phyloP scores from a whole-genome alignment of 371 early-diverging fungal genomes.

The Mortierella sp. region DNA sequence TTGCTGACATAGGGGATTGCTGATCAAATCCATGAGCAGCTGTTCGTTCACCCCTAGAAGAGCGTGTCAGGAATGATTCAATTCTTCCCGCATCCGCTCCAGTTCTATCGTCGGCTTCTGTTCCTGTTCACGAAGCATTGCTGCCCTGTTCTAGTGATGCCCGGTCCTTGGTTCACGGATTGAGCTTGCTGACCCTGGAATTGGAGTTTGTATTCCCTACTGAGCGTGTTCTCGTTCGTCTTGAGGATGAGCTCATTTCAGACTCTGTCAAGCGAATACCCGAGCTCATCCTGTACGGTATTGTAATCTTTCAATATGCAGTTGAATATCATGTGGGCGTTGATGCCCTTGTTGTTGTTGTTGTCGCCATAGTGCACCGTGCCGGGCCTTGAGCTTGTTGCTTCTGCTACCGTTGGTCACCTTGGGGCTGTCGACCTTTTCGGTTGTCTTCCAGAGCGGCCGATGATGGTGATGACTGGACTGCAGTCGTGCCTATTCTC shows the following conservation, averaged over 20 bases:
- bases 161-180: constrained; percentile 35
- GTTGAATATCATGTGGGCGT: constrained; percentile 23
- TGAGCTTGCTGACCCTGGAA: constrained; percentile 46
- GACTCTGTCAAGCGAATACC: constrained; percentile 26
- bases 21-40: constrained; percentile 30
- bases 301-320: constrained; percentile 30
- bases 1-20: constrained; percentile 6
- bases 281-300: constrained; percentile 46
- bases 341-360: constrained; percentile 37
- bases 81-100: constrained; percentile 35
- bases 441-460: too few relatives aligned
- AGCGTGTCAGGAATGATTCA: constrained; percentile 14
- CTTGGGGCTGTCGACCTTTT: too few relatives aligned
- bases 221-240: constrained; percentile 31
- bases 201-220: constrained; percentile 40
- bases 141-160: constrained; percentile 32
- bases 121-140: constrained; percentile 49
- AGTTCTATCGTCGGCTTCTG: constrained; percentile 42
- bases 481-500: too few relatives aligned
- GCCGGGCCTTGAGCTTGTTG: too few relatives aligned
- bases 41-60: constrained; percentile 42
- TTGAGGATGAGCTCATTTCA: constrained; percentile 33
- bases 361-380: constrained; percentile 33
- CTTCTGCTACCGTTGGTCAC: too few relatives aligned
- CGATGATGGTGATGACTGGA: too few relatives aligned